Evolutionary conservation across 441 rosid species (phyloP), one percentile per base, ranked within the genome.

Genomic region (Jatropha multifida): DNA sequence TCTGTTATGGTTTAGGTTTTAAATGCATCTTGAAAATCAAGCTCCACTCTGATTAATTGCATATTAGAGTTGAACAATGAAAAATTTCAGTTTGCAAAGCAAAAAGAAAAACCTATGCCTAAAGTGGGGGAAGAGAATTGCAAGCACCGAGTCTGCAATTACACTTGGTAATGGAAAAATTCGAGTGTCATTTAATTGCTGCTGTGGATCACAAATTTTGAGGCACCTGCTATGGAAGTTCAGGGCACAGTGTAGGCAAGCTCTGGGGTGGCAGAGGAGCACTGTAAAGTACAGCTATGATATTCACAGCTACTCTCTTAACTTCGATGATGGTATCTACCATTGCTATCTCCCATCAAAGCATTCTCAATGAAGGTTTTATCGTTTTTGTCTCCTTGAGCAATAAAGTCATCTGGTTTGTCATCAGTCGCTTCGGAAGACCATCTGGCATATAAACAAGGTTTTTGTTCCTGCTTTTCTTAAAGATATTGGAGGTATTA

Each of bases 281-380:
- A 86, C 77, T 51, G 65, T 82, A 72, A 77, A 73, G 78, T 90
- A 69, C 83, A 86, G 87, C 75, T 92, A 90, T 74, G 97, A 90
- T 78, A 77, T 85, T 26, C 78, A 81, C 51, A 90, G 90, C 80
- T 88, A 90, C 81, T 79, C 89, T 72, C 86, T 85, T 1, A 90
- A 90, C 75, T 89, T 92, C 3, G 90, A 92, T 68, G 93, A 90
- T 32, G 90, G 89, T 74, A 63, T 73, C 61, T 77, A 73, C 77
- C 77, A 46, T 75, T 63, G 61, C 14, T 64, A 72, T 61, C 42
- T 55, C 73, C 52, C 56, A 18, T 38, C 44, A 52, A 62, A 62
- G 61, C 46, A 66, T 56, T 73, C 71, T 38, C 61, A 26, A 52
- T 42, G 42, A 73, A 42, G 42, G 5, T 61, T 61, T 65, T 48